phyloP scores from a whole-genome alignment of 768 basidiomycete genomes.

The Mycena rebaudengoi region DNA sequence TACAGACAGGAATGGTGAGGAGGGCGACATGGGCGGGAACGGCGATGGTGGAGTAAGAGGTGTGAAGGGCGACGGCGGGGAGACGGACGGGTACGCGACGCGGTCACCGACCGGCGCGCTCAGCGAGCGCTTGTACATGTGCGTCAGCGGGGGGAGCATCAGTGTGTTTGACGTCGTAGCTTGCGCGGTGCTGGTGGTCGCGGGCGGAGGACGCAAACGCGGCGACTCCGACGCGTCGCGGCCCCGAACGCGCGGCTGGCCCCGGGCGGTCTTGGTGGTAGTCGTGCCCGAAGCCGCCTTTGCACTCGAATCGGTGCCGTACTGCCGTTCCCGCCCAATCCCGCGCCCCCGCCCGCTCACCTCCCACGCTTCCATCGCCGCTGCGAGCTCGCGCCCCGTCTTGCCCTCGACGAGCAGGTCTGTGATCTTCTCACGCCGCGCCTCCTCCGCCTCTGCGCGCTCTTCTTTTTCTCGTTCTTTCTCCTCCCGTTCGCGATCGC shows the following conservation, averaged over 20 bases:
- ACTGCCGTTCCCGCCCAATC: neutral
- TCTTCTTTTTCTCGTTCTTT: slow-evolving; percentile 30
- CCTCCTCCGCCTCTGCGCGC: slow-evolving; percentile 47
- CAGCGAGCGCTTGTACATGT: slow-evolving; percentile 72
- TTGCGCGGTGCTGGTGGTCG: neutral
- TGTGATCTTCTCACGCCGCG: slow-evolving; percentile 73
- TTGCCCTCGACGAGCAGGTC: slow-evolving; percentile 73
- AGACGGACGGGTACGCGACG: slow-evolving; percentile 34
- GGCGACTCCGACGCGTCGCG: neutral
- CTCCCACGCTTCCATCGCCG: slow-evolving; percentile 64
- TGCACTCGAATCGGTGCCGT: no score
- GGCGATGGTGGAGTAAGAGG: slow-evolving; percentile 16
- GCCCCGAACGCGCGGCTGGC: neutral
- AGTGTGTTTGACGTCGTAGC: neutral
- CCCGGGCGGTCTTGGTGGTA: no score
- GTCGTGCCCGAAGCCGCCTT: no score
- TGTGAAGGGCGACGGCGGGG: slow-evolving; percentile 9
- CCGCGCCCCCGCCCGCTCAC: slow-evolving; percentile 20
- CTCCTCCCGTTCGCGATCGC: slow-evolving; percentile 36
- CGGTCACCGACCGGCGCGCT: slow-evolving; percentile 52
- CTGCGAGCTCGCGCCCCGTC: slow-evolving; percentile 67
- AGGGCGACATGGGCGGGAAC: slow-evolving; percentile 22
- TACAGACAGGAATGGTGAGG: no score
- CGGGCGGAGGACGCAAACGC: neutral
- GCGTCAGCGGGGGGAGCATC: slow-evolving; percentile 52